phyloP scores from a whole-genome alignment of 371 early-diverging fungal species.

The Rhizopus sp. region DNA sequence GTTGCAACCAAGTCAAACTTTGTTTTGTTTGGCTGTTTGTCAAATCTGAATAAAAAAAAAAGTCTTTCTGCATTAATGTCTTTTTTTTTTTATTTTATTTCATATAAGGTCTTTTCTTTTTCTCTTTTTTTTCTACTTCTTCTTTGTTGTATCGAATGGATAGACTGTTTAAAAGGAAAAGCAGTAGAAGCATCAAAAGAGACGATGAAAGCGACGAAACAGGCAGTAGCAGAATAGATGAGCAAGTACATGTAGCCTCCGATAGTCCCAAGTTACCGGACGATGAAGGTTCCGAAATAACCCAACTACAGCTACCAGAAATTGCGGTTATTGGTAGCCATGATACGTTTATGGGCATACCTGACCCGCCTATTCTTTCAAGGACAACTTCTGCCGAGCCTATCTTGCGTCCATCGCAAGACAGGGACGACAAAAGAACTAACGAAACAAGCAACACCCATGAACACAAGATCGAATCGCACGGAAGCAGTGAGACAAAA shows the following conservation, averaged over 20 bases:
- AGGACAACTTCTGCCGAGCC: too few species aligned
- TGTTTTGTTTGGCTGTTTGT: too few species aligned
- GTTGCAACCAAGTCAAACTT: too few species aligned
- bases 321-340: not conserved
- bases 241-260: not conserved
- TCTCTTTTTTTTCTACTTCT: not conserved
- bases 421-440: too few species aligned
- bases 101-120: not conserved
- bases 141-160: not conserved
- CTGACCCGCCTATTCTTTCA: too few species aligned
- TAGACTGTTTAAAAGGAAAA: not conserved
- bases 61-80: not conserved
- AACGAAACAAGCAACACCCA: too few species aligned
- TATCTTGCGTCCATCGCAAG: too few species aligned
- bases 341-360: too few species aligned
- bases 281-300: not conserved
- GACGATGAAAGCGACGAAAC: not conserved
- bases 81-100: slow-evolving; percentile 2
- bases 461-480: too few species aligned
- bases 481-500: not conserved
- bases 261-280: not conserved
- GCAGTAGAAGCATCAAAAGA: not conserved
- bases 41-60: too few species aligned
- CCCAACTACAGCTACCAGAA: not conserved
- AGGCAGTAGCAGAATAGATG: not conserved